phyloP scores from a whole-genome alignment of 306 rosid species.

The Acacia confusa region DNA sequence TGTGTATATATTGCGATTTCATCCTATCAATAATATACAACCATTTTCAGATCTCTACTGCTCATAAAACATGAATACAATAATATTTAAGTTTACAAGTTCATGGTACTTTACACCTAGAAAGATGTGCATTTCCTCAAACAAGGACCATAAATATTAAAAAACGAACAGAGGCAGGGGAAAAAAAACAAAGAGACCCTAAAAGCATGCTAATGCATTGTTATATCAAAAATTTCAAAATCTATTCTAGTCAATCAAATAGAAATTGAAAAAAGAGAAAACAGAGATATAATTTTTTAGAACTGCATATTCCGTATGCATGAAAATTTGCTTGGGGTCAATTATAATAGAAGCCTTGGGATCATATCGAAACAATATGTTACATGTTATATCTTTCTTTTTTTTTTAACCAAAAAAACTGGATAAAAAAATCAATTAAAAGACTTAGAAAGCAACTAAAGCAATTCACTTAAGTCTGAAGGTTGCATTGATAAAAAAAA shows the following conservation, averaged over 20 bases:
- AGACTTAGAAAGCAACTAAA: slow-evolving; percentile 3
- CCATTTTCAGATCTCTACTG: background rate
- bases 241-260: slow-evolving; percentile 9
- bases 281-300: background rate
- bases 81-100: slow-evolving; percentile 21
- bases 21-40: background rate
- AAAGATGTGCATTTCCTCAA: slow-evolving; percentile 16
- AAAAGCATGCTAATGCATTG: background rate
- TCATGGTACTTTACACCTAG: background rate
- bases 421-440: background rate
- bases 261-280: background rate
- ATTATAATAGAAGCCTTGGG: background rate
- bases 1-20: background rate
- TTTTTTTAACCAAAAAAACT: background rate
- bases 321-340: background rate
- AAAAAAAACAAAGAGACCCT: background rate
- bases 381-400: background rate
- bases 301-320: background rate
- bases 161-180: background rate
- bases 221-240: slow-evolving; percentile 10
- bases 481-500: slow-evolving; percentile 4
- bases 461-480: background rate
- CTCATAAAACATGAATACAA: background rate
- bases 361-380: slow-evolving; percentile 8
- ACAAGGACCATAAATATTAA: slow-evolving; percentile 2